A percentile compares a stretch with the other conserved stretches of the same genome.
Conservation (phyloP, 768 basidiomycete species). For the Trametopsis cervina region DNA sequence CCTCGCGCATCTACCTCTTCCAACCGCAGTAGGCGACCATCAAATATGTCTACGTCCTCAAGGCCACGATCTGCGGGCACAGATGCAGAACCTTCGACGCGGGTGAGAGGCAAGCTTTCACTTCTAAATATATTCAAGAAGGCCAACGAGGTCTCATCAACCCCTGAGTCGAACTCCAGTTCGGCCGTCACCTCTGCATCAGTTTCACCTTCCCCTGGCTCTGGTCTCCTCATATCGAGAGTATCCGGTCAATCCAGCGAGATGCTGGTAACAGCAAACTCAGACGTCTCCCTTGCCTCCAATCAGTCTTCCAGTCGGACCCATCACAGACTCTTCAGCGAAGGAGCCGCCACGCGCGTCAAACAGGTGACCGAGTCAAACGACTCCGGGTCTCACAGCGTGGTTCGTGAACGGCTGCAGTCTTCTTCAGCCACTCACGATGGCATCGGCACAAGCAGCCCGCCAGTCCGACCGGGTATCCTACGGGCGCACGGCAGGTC, state of each 20-base stretch:
- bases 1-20: conserved; percentile 17
- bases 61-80: conserved; percentile 72
- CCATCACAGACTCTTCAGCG: conserved; percentile 17
- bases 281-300: conserved; percentile 2
- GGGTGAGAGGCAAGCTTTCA: conserved; percentile 65
- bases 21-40: conserved; percentile 8
- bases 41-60: conserved; percentile 25
- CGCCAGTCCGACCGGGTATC: conserved; percentile 30
- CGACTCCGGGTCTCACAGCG: conserved; percentile 17
- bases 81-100: conserved; percentile 45
- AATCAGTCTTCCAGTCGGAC: conserved; percentile 3
- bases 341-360: conserved; percentile 5
- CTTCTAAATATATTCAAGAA: conserved; percentile 72
- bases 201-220: conserved; percentile 14
- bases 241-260: conserved; percentile 11
- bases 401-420: no score
- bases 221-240: conserved; percentile 11
- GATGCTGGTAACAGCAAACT: background rate
- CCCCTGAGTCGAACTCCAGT: conserved; percentile 19
- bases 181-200: conserved; percentile 19
- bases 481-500: conserved; percentile 35
- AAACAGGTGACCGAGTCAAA: conserved; percentile 17
- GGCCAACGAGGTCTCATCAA: conserved; percentile 28
- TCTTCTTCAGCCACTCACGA: background rate
- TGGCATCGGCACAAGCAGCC: conserved; percentile 14